Evolutionary conservation across 306 rosid genomes (phyloP), one percentile per base, ranked within the genome.

Genomic region (Oemleria cerasiformis): DNA sequence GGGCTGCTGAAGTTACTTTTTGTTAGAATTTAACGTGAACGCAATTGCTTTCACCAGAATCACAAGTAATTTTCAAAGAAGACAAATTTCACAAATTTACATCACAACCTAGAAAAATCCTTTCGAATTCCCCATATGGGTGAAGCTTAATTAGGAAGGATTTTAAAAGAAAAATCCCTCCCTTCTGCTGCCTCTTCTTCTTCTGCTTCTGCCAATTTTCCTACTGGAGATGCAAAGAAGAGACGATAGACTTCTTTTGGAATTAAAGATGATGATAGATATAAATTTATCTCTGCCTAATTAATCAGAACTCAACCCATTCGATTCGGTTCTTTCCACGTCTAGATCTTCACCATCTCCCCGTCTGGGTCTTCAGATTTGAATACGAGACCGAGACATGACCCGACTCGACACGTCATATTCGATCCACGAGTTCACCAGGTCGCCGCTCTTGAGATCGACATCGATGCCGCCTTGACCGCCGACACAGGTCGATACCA

Each of bases 351-450:
- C n/a, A n/a, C n/a, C n/a, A n/a, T n/a, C n/a, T n/a, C n/a, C n/a
- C n/a, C n/a, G n/a, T n/a, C n/a, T n/a, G n/a, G n/a, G n/a, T n/a
- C 65, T 88, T 94, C 54, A 94, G 85, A 88, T 88, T 94, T 17
- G 99, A 91, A 62, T 94, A 91, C 23, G 97, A 94, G 44, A 94
- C 95, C 63, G 96, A 84, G 16, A 94, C 75, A 95, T 76, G 67
- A 79, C 83, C 67, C 79, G 72, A 16, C 73, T 73, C 40, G 82
- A 73, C 65, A 96, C 96, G 75, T 88, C 90, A 76, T 79, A 91
- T 57, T 91, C 92, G 73, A 95, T 91, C 99, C 99, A 95, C 43
- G 85, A 85, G 73, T 91, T 95, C n/a, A 91, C 95, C 4, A 72
- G 51, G 70, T 88, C 84, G 7, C 99, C 96, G 78, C 96, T 91